A percentile compares a stretch with the other conserved stretches of the same genome.
phyloP scores from a whole-genome alignment of 768 basidiomycete species.

The Boletellus ananiceps region DNA sequence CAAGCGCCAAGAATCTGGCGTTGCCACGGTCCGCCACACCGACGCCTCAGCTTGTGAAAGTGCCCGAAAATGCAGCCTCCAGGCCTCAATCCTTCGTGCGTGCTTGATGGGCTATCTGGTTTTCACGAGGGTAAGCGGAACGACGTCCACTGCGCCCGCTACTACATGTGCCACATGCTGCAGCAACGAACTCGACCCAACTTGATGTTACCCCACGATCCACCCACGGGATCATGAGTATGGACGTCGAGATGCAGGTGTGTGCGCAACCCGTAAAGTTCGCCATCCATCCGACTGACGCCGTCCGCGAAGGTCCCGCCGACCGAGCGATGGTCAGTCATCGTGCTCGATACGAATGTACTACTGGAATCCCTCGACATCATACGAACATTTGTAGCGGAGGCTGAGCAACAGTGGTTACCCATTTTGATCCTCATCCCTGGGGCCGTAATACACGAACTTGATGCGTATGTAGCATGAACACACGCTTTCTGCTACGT shows the following conservation, averaged over 20 bases:
- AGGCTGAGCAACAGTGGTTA: constrained; percentile 46
- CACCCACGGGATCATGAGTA: constrained; percentile 53
- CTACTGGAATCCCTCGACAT: constrained; percentile 63
- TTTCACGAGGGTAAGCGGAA: constrained; percentile 10
- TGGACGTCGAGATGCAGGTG: constrained; percentile 75
- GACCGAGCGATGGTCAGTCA: constrained; percentile 39
- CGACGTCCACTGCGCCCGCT: not conserved
- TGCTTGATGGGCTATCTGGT: not conserved
- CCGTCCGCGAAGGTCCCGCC: constrained; percentile 35
- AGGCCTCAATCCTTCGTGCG: not conserved
- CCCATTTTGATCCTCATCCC: constrained; percentile 66
- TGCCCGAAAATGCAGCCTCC: constrained; percentile 4
- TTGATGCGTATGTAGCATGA: constrained; percentile 54
- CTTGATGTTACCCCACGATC: constrained; percentile 42
- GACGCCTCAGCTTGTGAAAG: not conserved
- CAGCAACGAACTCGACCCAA: constrained; percentile 10
- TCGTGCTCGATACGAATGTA: constrained; percentile 80
- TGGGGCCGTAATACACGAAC: constrained; percentile 69
- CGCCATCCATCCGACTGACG: not conserved
- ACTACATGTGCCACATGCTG: not conserved
- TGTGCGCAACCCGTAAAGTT: constrained; percentile 12
- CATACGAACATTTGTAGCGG: constrained; percentile 59
- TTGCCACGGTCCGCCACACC: not conserved
- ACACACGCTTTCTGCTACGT: not conserved
- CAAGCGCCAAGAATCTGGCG: not conserved